A percentile compares a stretch with the other conserved stretches of the same genome.
phyloP scores from a whole-genome alignment of 257 asterid species.

The Fraxinus cuspidata region DNA sequence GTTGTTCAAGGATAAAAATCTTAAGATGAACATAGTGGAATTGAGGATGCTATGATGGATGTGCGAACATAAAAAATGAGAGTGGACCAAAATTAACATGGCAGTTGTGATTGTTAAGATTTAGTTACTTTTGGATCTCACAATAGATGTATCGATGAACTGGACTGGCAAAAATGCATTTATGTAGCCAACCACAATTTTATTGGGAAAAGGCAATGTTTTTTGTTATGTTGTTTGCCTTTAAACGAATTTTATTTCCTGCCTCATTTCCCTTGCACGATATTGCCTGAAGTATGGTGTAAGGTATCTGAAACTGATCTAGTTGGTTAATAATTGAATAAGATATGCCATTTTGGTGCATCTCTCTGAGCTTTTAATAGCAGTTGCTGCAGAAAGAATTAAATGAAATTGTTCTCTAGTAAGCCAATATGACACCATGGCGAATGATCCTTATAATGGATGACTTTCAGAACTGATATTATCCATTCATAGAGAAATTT shows the following conservation, averaged over 20 bases:
- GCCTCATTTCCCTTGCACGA: conserved; percentile 1
- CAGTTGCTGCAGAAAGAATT: background rate
- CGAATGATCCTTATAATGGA: background rate
- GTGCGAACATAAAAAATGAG: background rate
- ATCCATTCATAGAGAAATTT: background rate
- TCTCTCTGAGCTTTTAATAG: background rate
- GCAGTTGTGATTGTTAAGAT: background rate
- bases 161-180: background rate
- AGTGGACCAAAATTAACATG: background rate
- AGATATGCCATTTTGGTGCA: background rate
- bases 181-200: background rate
- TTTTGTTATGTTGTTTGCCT: background rate
- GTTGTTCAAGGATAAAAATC: background rate
- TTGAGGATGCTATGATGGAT: background rate
- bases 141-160: background rate
- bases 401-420: background rate
- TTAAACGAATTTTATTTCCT: background rate
- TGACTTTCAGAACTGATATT: background rate
- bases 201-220: background rate
- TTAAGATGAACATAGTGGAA: background rate
- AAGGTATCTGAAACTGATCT: background rate
- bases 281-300: conserved; percentile 2
- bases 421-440: background rate
- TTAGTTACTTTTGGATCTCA: background rate
- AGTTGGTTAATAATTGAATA: conserved; percentile 1